Percentiles rank a stretch among this genome's conserved stretches.
Conservation (phyloP, 108 stramenopile species). For the Aurantiochytrium sp. region DNA sequence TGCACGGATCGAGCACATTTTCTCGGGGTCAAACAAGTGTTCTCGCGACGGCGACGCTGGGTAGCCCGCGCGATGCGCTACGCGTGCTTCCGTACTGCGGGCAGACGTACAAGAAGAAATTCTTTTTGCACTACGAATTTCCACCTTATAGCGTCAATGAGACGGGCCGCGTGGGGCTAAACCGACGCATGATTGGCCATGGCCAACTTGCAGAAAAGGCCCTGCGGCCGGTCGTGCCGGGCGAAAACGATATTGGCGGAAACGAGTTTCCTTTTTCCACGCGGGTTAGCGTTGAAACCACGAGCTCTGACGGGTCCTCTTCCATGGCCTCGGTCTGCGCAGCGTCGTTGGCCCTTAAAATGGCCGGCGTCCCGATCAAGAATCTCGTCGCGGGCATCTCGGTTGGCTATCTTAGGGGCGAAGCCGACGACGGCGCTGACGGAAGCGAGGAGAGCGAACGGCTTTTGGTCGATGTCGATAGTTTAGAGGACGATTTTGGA, state of each 20-base stretch:
- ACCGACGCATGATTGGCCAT: conserved; percentile 66
- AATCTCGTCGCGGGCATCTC: conserved; percentile 75
- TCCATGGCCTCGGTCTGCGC: conserved; percentile 72
- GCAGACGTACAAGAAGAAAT: not conserved
- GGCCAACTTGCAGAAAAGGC: conserved; percentile 78
- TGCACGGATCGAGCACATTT: conserved; percentile 67
- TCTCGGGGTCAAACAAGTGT: conserved; percentile 73
- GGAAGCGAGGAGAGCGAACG: not conserved
- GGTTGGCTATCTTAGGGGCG: conserved; percentile 45
- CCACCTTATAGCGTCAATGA: conserved; percentile 66
- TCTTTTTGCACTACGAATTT: conserved; percentile 78
- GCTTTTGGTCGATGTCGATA: conserved; percentile 73
- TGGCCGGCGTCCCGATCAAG: conserved; percentile 74
- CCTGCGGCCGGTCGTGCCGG: conserved; percentile 68
- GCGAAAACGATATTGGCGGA: not conserved
- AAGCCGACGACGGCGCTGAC: not conserved
- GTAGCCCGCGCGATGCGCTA: not conserved
- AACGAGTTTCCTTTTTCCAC: conserved; percentile 71
- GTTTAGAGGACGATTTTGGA: conserved; percentile 72
- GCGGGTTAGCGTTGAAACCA: conserved; percentile 71
- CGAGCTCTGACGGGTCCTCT: conserved; percentile 64
- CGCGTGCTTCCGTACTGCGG: not conserved
- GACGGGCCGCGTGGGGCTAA: conserved; percentile 39
- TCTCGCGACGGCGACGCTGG: conserved; percentile 61
- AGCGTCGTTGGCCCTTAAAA: conserved; percentile 67